Evolutionary conservation across 495 filamentous ascomycete species (phyloP).

Genomic region (Hamigera avellanea): DNA sequence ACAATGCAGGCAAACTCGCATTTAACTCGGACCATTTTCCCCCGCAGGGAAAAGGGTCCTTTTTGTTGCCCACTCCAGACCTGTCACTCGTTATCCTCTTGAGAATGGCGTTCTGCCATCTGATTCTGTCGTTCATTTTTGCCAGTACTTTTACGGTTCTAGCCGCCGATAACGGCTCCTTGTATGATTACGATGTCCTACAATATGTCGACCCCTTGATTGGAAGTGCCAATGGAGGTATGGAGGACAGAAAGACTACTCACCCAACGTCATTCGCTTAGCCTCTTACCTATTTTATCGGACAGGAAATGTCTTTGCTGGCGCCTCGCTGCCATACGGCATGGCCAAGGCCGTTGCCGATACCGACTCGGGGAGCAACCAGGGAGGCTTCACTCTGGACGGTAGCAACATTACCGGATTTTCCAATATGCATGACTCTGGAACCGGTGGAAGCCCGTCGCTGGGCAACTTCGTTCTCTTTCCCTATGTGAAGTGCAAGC

Average conservation of each 20-base stretch:
- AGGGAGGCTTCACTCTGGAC: slow-evolving; percentile 66
- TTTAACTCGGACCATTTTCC: too few species aligned
- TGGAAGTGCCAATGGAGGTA: slow-evolving; percentile 49
- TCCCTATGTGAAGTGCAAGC: slow-evolving; percentile 49
- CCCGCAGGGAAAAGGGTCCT: too few species aligned
- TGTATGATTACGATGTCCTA: slow-evolving; percentile 34
- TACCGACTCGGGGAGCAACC: slow-evolving; percentile 49
- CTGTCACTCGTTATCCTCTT: too few species aligned
- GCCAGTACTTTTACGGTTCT: too few species aligned
- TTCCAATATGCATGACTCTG: slow-evolving; percentile 62
- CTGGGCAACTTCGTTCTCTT: slow-evolving; percentile 71
- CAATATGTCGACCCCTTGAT: slow-evolving; percentile 47
- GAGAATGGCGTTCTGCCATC: too few species aligned
- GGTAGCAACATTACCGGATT: slow-evolving; percentile 58
- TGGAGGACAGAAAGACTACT: too few species aligned
- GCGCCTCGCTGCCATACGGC: slow-evolving; percentile 59
- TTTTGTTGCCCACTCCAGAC: too few species aligned
- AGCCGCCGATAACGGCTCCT: too few species aligned
- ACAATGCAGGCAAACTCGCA: too few species aligned
- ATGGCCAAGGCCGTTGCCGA: slow-evolving; percentile 77
- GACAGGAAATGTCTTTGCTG: slow-evolving; percentile 57
- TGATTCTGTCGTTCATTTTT: too few species aligned
- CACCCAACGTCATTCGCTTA: neutral
- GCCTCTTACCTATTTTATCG: too few species aligned
- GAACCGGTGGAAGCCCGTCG: slow-evolving; percentile 60